Evolutionary conservation across 2,329 filamentous ascomycete species (phyloP).

Genomic region (Pleoardoris graminearum): DNA sequence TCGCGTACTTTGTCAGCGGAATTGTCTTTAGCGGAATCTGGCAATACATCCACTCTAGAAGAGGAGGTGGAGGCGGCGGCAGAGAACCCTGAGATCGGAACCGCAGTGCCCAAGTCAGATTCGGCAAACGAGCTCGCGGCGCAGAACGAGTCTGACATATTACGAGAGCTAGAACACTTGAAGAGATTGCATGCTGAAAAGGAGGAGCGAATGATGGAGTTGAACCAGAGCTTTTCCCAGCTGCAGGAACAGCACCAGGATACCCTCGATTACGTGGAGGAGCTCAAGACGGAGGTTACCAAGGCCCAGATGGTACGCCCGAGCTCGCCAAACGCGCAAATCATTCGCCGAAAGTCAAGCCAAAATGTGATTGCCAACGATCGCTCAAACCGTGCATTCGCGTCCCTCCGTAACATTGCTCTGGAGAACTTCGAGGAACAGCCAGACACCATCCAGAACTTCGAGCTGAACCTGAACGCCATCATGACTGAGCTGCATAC

Average conservation of each 20-base stretch:
- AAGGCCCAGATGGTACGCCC: conserved; percentile 70
- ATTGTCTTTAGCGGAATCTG: conserved; percentile 81
- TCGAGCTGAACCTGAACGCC: conserved; percentile 87
- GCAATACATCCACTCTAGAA: conserved; percentile 35
- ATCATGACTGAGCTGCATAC: conserved; percentile 90
- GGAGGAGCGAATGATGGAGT: conserved; percentile 71
- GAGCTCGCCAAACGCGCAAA: conserved; percentile 67
- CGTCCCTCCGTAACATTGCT: conserved; percentile 85
- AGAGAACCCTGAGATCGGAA: conserved; percentile 65
- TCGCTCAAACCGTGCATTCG: conserved; percentile 87
- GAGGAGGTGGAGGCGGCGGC: conserved; percentile 58
- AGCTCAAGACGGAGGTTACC: conserved; percentile 83
- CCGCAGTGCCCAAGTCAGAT: conserved; percentile 26
- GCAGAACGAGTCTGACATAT: conserved; percentile 21
- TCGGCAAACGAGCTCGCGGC: conserved; percentile 17
- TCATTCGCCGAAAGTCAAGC: conserved; percentile 91
- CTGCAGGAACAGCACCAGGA: conserved; percentile 81
- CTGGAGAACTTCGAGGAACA: conserved; percentile 80
- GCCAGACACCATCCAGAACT: conserved; percentile 86
- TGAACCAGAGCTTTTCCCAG: conserved; percentile 79
- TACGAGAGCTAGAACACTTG: conserved; percentile 71
- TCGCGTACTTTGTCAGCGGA: conserved; percentile 94
- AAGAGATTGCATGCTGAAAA: conserved; percentile 74
- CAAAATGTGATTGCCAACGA: conserved; percentile 87
- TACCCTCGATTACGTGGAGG: conserved; percentile 82